A percentile compares a stretch with the other conserved stretches of the same genome.
phyloP scores from a whole-genome alignment of 2,329 filamentous ascomycete genomes.

The Pseudogymnoascus sp. region DNA sequence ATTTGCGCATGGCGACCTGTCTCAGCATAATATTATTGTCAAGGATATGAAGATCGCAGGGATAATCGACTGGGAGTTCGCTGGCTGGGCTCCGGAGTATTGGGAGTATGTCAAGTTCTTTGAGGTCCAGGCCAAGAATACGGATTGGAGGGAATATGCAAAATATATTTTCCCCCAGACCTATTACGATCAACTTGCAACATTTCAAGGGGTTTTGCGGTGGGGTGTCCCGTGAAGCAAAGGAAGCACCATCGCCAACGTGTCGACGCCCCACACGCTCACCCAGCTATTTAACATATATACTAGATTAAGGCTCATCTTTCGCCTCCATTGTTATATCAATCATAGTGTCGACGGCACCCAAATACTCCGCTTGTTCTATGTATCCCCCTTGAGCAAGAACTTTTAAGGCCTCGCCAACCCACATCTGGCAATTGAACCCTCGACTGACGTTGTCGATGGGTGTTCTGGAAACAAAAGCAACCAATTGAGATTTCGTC shows the following conservation, averaged over 20 bases:
- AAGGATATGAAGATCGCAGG: conserved; percentile 25
- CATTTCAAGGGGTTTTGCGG: neutral
- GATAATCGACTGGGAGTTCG: conserved; percentile 15
- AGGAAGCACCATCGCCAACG: neutral
- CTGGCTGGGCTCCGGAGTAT: conserved; percentile 14
- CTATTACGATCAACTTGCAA: neutral
- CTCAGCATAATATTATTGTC: conserved; percentile 38
- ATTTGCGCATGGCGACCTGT: conserved; percentile 46
- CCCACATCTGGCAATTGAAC: neutral
- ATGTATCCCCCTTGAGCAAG: neutral
- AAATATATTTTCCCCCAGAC: neutral
- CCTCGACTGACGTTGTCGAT: neutral
- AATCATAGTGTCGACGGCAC: neutral
- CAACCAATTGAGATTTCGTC: neutral
- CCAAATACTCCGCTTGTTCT: neutral
- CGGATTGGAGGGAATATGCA: neutral
- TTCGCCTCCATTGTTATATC: neutral
- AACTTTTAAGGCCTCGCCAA: neutral
- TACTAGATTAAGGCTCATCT: neutral
- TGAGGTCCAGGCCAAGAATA: neutral
- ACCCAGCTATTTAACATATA: neutral
- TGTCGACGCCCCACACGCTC: neutral
- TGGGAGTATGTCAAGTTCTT: conserved; percentile 14
- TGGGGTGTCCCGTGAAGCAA: neutral
- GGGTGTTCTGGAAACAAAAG: neutral